Conservation (phyloP, 139 green algal species). For the Tetradesmus obliquus region DNA sequence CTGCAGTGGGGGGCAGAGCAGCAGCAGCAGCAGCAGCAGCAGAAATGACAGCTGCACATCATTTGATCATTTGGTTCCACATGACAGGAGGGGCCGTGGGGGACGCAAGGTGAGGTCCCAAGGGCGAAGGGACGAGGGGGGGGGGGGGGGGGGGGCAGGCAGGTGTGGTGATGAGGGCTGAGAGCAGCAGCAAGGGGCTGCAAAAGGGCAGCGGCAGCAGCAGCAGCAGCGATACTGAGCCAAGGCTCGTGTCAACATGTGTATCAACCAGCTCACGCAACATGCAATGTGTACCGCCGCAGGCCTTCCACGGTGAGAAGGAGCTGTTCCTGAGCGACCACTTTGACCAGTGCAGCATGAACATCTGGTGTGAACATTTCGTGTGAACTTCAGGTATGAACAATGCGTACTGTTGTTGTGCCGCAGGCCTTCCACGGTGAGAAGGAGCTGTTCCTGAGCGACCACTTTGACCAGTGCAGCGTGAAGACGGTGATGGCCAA, state of each 20-base stretch:
- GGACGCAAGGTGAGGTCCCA: no score
- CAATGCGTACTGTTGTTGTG: neutral
- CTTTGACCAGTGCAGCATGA: conserved; percentile 72
- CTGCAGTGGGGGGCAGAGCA: neutral
- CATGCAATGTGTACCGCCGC: neutral
- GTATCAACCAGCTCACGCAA: no score
- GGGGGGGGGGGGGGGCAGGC: no score
- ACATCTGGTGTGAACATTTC: conserved; percentile 52
- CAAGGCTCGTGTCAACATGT: no score
- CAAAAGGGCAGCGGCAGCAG: neutral
- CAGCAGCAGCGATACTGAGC: no score
- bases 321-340: conserved; percentile 85
- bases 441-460: conserved; percentile 82
- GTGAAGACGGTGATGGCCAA: conserved; percentile 66
- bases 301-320: conserved; percentile 79
- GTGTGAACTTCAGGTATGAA: no score
- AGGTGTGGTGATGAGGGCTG: conserved; percentile 86
- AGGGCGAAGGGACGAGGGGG: no score
- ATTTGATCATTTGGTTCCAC: no score
- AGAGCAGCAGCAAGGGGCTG: no score
- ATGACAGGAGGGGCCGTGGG: no score
- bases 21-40: neutral
- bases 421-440: conserved; percentile 79
- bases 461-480: conserved; percentile 75
- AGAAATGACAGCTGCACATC: no score